These are phyloP conservation scores for Balamuthia mandrillaris DNA, from an alignment of 208 protist genomes.

Conservation along the genomic window DNA sequence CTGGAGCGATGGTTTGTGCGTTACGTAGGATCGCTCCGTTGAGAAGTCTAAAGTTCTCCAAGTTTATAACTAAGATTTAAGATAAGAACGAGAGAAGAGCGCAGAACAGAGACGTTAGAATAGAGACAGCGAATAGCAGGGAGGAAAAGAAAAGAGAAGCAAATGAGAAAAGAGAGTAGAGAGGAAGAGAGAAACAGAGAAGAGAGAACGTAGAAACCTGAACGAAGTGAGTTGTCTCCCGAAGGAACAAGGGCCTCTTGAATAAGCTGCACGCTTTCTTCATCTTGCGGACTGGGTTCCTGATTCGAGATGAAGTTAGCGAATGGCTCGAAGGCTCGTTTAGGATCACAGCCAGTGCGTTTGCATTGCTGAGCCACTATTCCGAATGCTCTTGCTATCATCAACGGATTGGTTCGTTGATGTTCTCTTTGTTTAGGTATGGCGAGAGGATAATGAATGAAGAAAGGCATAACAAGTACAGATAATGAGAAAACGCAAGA, in stretches of 20 bases:
- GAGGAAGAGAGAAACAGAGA: not conserved
- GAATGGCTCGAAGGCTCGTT: not conserved
- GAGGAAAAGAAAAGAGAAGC: no score
- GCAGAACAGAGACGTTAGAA: not conserved
- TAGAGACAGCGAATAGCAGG: not conserved
- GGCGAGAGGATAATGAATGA: not conserved
- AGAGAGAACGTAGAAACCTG: not conserved
- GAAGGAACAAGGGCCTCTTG: not conserved
- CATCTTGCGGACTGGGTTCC: not conserved
- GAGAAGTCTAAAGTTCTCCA: conserved; percentile 7
- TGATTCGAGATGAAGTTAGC: conserved; percentile 20
- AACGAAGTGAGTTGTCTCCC: not conserved
- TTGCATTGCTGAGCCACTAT: not conserved
- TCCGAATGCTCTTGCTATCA: conserved; percentile 1
- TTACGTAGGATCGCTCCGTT: conserved; percentile 9
- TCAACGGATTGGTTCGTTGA: conserved; percentile 16
- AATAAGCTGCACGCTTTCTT: not conserved
- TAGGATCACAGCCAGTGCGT: not conserved
- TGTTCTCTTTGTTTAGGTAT: not conserved
- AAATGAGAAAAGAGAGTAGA: not conserved
- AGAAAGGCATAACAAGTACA: not conserved
- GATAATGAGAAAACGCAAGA: not conserved
- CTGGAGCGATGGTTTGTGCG: conserved; percentile 10
- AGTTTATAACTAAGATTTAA: not conserved
- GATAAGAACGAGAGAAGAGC: not conserved